These are phyloP conservation scores for Arthrobotrys pseudoclavata DNA, from an alignment of 2,329 filamentous ascomycete genomes.

Conservation along the genomic window DNA sequence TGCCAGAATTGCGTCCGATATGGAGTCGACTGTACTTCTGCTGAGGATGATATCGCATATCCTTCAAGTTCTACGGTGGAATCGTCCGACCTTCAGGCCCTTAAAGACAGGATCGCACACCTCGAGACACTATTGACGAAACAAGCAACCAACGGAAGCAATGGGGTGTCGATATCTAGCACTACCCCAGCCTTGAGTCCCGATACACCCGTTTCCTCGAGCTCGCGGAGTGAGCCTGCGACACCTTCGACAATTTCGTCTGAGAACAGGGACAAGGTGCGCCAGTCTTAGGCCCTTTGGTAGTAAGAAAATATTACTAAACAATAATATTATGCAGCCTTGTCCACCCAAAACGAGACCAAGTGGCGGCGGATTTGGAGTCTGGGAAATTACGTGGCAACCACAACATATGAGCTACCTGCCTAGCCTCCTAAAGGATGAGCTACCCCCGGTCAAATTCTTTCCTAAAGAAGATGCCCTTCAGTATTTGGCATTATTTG, in stretches of 20 bases:
- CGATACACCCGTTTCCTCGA: conserved; percentile 45
- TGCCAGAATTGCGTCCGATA: conserved; percentile 58
- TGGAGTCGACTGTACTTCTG: conserved; percentile 48
- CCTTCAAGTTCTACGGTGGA: conserved; percentile 46
- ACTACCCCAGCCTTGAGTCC: conserved; percentile 46
- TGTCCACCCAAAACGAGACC: conserved; percentile 27
- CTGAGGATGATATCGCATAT: conserved; percentile 53
- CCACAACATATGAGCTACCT: conserved; percentile 45
- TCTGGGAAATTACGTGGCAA: conserved; percentile 55
- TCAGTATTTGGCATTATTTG: conserved; percentile 32
- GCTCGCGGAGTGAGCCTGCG: conserved; percentile 54
- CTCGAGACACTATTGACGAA: conserved; percentile 50
- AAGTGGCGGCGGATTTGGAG: conserved; percentile 31
- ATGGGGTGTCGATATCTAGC: conserved; percentile 21
- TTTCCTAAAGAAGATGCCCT: conserved; percentile 45
- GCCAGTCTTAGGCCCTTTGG: conserved; percentile 1
- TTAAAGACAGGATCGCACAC: conserved; percentile 56
- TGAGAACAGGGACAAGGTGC: conserved; percentile 21
- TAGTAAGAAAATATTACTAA: conserved; percentile 8
- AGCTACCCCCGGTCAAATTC: conserved; percentile 49
- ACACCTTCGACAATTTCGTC: conserved; percentile 44
- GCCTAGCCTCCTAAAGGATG: conserved; percentile 45
- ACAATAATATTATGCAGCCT: conserved; percentile 11
- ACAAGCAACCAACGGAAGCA: conserved; percentile 33
- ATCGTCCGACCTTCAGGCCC: conserved; percentile 55